phyloP scores from a whole-genome alignment of 495 filamentous ascomycete genomes.

The Filosporella fistucella region DNA sequence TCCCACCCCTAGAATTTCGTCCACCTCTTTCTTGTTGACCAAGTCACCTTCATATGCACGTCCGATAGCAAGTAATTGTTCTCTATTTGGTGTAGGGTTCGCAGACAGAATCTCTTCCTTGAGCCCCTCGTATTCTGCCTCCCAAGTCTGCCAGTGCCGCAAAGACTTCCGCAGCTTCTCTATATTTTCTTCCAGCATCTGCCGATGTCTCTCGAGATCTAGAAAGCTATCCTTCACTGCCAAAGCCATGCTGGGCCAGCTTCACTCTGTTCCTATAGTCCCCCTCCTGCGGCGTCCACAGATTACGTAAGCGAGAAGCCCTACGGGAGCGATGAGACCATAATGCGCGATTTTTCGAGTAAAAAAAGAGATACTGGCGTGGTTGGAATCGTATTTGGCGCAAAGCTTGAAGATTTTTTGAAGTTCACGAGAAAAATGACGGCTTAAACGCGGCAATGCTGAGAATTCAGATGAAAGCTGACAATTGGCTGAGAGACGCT shows the following conservation, averaged over 20 bases:
- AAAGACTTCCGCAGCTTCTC: conserved; percentile 70
- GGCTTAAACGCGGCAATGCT: too few relatives aligned
- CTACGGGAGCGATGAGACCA: too few relatives aligned
- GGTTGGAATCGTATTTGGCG: too few relatives aligned
- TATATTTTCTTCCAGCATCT: conserved; percentile 71
- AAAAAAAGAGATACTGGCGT: too few relatives aligned
- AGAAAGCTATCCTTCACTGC: conserved; percentile 38
- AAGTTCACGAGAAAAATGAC: too few relatives aligned
- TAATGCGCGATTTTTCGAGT: too few relatives aligned
- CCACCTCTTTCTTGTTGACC: conserved; percentile 51
- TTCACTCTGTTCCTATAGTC: too few relatives aligned
- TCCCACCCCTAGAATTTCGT: conserved; percentile 55
- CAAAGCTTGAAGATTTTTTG: too few relatives aligned
- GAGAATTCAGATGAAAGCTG: too few relatives aligned
- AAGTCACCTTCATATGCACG: conserved; percentile 37
- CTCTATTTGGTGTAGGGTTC: conserved; percentile 37
- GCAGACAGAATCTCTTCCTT: conserved; percentile 69
- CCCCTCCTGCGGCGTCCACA: too few relatives aligned
- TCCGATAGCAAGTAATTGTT: conserved; percentile 46
- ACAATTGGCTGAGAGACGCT: too few relatives aligned
- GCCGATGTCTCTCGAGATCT: conserved; percentile 69
- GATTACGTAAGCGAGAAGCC: too few relatives aligned
- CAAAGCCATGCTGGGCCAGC: conserved; percentile 19
- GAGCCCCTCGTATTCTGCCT: conserved; percentile 84
- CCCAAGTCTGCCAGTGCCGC: conserved; percentile 83